These are phyloP conservation scores for Geranomyces michiganensis DNA, from an alignment of 192 early-diverging fungal genomes.

Conservation along the genomic window DNA sequence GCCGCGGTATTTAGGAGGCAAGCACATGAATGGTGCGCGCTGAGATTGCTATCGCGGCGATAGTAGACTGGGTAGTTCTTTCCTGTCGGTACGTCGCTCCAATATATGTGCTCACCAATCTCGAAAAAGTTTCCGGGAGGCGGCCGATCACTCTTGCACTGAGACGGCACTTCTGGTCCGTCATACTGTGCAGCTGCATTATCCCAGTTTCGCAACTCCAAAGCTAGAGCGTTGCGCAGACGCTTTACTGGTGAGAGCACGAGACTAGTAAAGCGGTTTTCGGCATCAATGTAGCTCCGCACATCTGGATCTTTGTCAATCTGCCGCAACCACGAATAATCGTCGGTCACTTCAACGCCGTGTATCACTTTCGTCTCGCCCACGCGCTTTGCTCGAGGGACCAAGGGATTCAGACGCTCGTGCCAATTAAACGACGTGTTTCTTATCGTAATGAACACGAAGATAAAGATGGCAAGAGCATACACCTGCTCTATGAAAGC, in stretches of 20 bases:
- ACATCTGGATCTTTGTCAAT: constrained; percentile 32
- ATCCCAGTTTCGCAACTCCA: constrained; percentile 21
- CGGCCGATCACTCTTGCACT: background rate
- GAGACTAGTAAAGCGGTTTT: constrained; percentile 37
- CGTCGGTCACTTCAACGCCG: constrained; percentile 24
- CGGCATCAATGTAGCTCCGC: constrained; percentile 35
- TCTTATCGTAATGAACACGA: no score
- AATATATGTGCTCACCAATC: constrained; percentile 34
- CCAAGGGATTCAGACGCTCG: background rate
- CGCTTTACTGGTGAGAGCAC: background rate
- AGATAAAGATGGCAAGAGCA: no score
- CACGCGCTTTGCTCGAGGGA: constrained; percentile 3
- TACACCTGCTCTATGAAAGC: no score
- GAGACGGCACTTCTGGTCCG: background rate
- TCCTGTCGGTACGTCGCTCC: constrained; percentile 5
- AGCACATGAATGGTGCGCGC: background rate
- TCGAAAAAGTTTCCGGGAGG: constrained; percentile 26
- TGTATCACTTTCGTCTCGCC: constrained; percentile 17
- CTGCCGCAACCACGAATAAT: constrained; percentile 41
- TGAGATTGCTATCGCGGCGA: background rate
- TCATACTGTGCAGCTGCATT: background rate
- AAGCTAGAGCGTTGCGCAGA: constrained; percentile 10
- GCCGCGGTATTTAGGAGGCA: background rate
- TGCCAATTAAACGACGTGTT: no score
- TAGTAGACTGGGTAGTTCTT: constrained; percentile 2